Evolutionary conservation across 1,284 basidiomycete species (phyloP), one percentile per base, ranked within the genome.

Genomic region (Exsudoporus floridanus): DNA sequence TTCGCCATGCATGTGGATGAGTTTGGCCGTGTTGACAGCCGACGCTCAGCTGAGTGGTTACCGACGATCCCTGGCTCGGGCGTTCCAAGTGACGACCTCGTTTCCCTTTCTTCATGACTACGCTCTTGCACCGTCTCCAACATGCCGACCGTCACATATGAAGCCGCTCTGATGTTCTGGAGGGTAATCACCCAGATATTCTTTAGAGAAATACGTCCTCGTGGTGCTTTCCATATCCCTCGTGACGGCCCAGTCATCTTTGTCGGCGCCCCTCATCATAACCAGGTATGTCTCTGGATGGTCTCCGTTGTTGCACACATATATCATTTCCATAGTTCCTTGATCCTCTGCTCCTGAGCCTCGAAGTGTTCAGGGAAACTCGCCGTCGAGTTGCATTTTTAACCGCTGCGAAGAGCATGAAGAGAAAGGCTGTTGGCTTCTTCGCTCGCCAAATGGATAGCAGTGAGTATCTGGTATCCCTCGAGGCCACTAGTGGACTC

Each of bases 141-240:
- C 30, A 70, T 67, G 66, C 61, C 65, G 33, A 23, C 44, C 28
- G 51, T 63, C 46, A 59, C 72, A 54, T 91, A 91, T 65, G 84
- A 90, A 62, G 74, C 77, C 41, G 80, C 81, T 18, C 79, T 92
- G 68, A 64, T 86, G 36, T 88, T 92, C 72, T 91, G 91, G 91
- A 77, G 88, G 53, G 77, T 86, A 21, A 82, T 99, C 56, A 92
- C 92, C 63, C 93, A 92, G 73, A 88, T 99, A 63, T 99, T 99
- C 81, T 99, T 99, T 78, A 80, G 97, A 56, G 96, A 99, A 75
- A 90, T 99, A 63, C 82, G 95, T 58, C 93, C 95, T 3, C 81
- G 97, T 70, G 94, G 97, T 46, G 90, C 95, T 37, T 98, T 91
- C 80, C 91, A 98, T 66, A 94, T 99, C 49, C 97, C 97, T 33